phyloP scores from a whole-genome alignment of 169 alveolate species.

The Babesia sp. region DNA sequence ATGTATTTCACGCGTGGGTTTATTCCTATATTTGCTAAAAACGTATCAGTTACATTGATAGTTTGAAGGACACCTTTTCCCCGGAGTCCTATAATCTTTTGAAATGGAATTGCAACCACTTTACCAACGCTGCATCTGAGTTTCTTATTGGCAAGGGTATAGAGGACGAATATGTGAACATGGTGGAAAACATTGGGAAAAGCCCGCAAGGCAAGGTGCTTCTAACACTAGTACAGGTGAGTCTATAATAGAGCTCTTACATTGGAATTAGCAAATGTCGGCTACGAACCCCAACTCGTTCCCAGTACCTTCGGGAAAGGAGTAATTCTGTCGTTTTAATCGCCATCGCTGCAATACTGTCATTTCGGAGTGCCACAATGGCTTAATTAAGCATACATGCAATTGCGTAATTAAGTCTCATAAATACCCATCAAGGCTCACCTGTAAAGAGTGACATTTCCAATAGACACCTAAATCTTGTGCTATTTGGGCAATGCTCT shows the following conservation, averaged over 20 bases:
- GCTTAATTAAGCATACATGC: no score
- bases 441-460: no score
- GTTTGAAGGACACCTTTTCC: conserved; percentile 24
- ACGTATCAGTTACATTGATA: conserved; percentile 36
- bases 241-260: neutral
- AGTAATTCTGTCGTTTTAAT: neutral
- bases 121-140: conserved; percentile 43
- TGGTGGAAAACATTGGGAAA: conserved; percentile 28
- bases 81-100: conserved; percentile 42
- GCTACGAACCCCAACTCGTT: neutral
- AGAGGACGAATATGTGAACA: conserved; percentile 34
- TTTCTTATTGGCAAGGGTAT: conserved; percentile 48
- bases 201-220: conserved; percentile 32
- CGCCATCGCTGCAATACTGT: no score
- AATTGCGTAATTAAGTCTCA: no score
- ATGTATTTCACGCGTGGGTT: conserved; percentile 43
- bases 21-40: no score
- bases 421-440: no score
- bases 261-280: neutral
- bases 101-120: conserved; percentile 51
- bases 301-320: conserved; percentile 12
- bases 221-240: conserved; percentile 25
- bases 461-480: no score
- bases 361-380: no score
- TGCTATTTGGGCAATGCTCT: no score